Percentiles rank a stretch among this genome's conserved stretches.
Evolutionary conservation across 192 early-diverging fungal genomes (phyloP).

Genomic region (Kickxella alabastrina): DNA sequence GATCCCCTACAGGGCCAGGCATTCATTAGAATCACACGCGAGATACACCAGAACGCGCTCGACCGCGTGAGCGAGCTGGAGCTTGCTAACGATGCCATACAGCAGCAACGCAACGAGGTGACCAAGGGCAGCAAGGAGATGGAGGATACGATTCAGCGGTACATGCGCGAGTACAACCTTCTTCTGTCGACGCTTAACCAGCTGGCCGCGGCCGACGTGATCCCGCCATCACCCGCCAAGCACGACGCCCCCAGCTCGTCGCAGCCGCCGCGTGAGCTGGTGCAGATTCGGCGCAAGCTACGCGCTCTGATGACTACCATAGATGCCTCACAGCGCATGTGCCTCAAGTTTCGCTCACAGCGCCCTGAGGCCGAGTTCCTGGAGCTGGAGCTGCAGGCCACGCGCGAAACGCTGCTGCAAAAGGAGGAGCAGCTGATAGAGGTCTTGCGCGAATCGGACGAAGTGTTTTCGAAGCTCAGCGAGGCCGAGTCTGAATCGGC

Average conservation of each 20-base stretch:
- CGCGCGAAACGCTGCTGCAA: slow-evolving; percentile 28
- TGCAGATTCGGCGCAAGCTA: slow-evolving; percentile 39
- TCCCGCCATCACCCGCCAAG: slow-evolving; percentile 39
- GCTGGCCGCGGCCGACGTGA: slow-evolving; percentile 26
- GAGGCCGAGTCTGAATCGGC: slow-evolving; percentile 7
- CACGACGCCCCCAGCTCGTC: background rate
- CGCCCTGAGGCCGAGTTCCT: slow-evolving; percentile 48
- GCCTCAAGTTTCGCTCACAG: slow-evolving; percentile 43
- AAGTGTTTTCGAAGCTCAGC: slow-evolving; percentile 8
- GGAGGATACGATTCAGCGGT: slow-evolving; percentile 23
- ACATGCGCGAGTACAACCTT: slow-evolving; percentile 36
- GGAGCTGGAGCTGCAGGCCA: slow-evolving; percentile 47
- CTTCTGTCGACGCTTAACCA: slow-evolving; percentile 27
- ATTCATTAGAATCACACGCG: background rate
- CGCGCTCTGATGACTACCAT: slow-evolving; percentile 39
- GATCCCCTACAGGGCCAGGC: background rate
- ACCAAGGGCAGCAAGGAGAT: slow-evolving; percentile 17
- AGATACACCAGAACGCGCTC: background rate
- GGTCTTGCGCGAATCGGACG: slow-evolving; percentile 28
- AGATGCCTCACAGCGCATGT: slow-evolving; percentile 32
- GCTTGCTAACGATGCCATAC: slow-evolving; percentile 10
- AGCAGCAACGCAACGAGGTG: slow-evolving; percentile 13
- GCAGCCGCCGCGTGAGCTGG: slow-evolving; percentile 32
- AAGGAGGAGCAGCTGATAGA: slow-evolving; percentile 37
- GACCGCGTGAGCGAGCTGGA: slow-evolving; percentile 5